Evolutionary conservation across 2,329 filamentous ascomycete species (phyloP), one percentile per base, ranked within the genome.

Genomic region (Beauveria medogensis): DNA sequence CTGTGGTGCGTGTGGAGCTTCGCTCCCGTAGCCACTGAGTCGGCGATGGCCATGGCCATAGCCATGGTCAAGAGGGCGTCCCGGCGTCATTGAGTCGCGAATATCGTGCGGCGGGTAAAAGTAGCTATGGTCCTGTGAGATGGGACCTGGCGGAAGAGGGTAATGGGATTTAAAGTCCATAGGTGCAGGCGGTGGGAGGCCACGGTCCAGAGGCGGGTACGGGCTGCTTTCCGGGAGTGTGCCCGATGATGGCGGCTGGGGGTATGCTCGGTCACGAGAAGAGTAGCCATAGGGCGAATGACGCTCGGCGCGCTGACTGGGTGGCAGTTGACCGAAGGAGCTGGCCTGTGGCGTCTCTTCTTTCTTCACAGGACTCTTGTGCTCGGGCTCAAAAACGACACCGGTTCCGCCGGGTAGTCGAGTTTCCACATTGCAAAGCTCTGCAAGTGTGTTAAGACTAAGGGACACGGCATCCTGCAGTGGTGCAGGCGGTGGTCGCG

Each of bases 401-500:
- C 57, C 63, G 20, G 62, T 58, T 20, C 67, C 59, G 20, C 65
- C 67, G 4, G 67, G 67, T 6, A 69, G 65, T 26, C 66, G 66
- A 34, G 66, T 66, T 44, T 71, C 69, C 16, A 73, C 64, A 24
- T 69, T 69, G 67, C 73, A 75, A 43, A 75, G 56, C 62, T 72
- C 67, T 12, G 74, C 73, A 28, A 75, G 66, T 8, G 73, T 62
- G 61, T 72, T 71, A 43, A 75, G 71, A 24, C 67, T 64, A 34
- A 69, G 60, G 16, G 61, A 62, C 34, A 68, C 67, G 16, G 62
- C 61, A 12, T 71, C 68, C 4, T 65, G 62, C 7, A 66, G 62
- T 2, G 70, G 69, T 12, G 68, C 57, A 18, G 70, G 61, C 5
- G 65, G 64, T 22, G 74, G 72, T 60, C 71, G 53, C 24, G 52